Evolutionary conservation across 2,329 filamentous ascomycete genomes (phyloP).

Genomic region (Penicillium sp.): DNA sequence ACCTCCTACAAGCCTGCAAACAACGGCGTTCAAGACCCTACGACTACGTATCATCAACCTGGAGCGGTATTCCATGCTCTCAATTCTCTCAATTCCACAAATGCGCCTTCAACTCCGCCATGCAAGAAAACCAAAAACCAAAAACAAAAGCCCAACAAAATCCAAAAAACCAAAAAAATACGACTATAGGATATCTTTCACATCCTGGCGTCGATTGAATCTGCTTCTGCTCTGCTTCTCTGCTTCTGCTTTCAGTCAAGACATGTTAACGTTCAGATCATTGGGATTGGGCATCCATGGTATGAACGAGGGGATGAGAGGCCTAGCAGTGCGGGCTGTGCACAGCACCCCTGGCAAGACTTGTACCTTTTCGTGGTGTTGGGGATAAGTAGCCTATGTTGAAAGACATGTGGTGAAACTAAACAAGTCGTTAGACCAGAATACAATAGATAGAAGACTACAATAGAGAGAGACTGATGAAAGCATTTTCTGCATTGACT

Average conservation of each 20-base stretch:
- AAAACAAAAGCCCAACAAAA: no score
- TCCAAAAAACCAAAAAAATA: no score
- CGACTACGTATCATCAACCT: not conserved
- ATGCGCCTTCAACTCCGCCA: not conserved
- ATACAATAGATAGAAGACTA: not conserved
- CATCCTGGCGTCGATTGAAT: no score
- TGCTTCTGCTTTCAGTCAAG: no score
- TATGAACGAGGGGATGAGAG: not conserved
- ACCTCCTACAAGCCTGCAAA: not conserved
- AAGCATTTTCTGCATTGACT: constrained; percentile 15
- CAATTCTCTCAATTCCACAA: not conserved
- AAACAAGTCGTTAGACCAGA: constrained; percentile 6
- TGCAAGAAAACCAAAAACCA: not conserved
- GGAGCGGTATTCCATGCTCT: not conserved
- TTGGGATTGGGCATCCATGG: not conserved
- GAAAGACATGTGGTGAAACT: constrained; percentile 9
- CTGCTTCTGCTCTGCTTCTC: no score
- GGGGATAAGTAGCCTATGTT: constrained; percentile 14
- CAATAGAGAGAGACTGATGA: not conserved
- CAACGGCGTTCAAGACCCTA: not conserved
- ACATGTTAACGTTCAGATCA: not conserved
- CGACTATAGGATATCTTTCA: no score
- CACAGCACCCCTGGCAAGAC: constrained; percentile 8
- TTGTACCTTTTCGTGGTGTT: constrained; percentile 20
- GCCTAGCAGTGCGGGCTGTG: constrained; percentile 13